Base-by-base conservation (phyloP, 2,329 filamentous ascomycete genomes). In the Pezicula radicicola region DNA sequence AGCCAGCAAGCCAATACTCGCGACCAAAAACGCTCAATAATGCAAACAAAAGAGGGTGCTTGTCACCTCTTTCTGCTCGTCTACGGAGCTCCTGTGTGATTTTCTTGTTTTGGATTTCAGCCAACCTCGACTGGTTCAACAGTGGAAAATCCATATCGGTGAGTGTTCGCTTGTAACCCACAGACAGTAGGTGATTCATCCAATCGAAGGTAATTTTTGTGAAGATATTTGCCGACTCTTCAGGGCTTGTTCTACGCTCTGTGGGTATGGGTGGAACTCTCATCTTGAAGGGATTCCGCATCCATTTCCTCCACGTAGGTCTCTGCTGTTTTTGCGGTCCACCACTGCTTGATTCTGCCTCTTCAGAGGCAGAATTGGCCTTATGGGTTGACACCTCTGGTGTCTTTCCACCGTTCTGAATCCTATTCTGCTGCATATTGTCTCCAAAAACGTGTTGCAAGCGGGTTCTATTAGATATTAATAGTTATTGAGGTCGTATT, bases 221-320 rank as follows among this genome's bases (percentile, higher is more conserved):
- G 8, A 49, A 49, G 37, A 43, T 33, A 28, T 43, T 43, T 16
- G 47, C 47, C 12, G 19, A 28, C 12, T 49, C 10, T 27, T 49
- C 47, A 12, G 47, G 47, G 27, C 47, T 49, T 12, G 16, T 6
- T 21, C 39, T 33, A 8, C 47, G 36, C 18, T 49, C 35, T 28
- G 47, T 49, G 13, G 47, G 47, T 43, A 49, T 36, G n/a, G 47
- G 47, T 5, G 45, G 45, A 36, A 47, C 27, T 36, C 18, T 47
- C 30, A 15, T 47, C 25, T 27, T 33, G 15, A 47, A 18, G 30
- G 45, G 45, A 37, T 47, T 47, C n/a, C 18, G 27, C 8, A 47
- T 12, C 45, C 45, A 47, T 18, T 27, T 35, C 27, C 21, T 25
- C n/a, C 27, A 33, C 9, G 10, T 33, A 33, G 30, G 9, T 7